These are phyloP conservation scores for Nothophytophthora sp. DNA, from an alignment of 352 stramenopile species.

Conservation along the genomic window DNA sequence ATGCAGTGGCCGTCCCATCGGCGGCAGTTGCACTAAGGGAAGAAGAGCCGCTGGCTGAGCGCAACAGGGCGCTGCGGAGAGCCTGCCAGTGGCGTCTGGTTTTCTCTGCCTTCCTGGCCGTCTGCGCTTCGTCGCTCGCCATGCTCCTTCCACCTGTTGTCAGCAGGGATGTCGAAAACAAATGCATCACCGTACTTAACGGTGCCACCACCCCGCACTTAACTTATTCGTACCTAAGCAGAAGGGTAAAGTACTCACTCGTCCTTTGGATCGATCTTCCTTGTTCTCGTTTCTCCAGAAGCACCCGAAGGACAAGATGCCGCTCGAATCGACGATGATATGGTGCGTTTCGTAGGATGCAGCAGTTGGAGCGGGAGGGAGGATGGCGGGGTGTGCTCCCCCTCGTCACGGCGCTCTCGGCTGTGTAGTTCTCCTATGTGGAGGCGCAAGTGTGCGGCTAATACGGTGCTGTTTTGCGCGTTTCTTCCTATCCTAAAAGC, in stretches of 20 bases:
- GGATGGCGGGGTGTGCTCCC: neutral
- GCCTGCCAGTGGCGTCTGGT: constrained; percentile 70
- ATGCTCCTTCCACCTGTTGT: no score
- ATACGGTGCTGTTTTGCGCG: constrained; percentile 6
- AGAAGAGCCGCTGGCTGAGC: constrained; percentile 9
- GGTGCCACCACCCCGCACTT: no score
- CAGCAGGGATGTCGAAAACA: neutral
- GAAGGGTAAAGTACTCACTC: no score
- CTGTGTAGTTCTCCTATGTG: neutral
- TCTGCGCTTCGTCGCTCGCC: neutral
- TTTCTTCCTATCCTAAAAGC: constrained; percentile 32
- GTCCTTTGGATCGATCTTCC: constrained; percentile 2
- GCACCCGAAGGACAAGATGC: constrained; percentile 47
- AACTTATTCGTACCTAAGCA: no score
- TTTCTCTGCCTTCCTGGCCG: constrained; percentile 17
- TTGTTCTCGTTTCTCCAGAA: no score
- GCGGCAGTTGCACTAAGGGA: neutral
- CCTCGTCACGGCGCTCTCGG: neutral
- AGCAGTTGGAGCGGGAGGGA: neutral
- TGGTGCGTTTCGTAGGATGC: constrained; percentile 47
- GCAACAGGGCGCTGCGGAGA: constrained; percentile 62
- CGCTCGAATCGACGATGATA: constrained; percentile 90
- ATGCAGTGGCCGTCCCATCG: constrained; percentile 35
- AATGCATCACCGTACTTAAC: constrained; percentile 4
- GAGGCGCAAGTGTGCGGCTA: neutral